phyloP scores from a whole-genome alignment of 73 alveolate genomes.

The Tetrahymena thermophila region DNA sequence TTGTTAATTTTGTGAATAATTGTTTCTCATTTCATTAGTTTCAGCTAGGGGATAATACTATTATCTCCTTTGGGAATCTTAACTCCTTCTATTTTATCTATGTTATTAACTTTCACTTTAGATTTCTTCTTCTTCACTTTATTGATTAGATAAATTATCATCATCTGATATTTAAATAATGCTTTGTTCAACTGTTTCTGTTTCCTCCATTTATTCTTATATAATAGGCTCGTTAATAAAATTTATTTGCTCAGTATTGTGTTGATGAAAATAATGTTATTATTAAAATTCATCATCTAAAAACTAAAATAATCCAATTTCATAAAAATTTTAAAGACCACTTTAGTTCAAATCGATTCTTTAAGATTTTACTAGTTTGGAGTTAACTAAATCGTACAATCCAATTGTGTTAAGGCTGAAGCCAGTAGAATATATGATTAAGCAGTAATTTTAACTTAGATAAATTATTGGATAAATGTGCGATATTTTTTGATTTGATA shows the following conservation, averaged over 20 bases:
- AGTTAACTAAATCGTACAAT: neutral
- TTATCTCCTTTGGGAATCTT: too few species aligned
- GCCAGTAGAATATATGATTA: neutral
- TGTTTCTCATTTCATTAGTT: too few species aligned
- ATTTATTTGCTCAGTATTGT: too few species aligned
- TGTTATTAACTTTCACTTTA: neutral
- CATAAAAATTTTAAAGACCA: neutral
- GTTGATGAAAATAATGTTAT: too few species aligned
- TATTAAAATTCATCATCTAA: neutral
- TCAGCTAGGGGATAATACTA: too few species aligned
- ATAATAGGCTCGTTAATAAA: neutral
- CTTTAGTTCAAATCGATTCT: neutral
- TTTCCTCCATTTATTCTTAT: neutral
- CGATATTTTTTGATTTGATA: neutral
- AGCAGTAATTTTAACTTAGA: neutral
- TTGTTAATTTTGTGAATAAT: too few species aligned
- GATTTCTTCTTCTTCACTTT: neutral
- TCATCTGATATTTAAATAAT: neutral
- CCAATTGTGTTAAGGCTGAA: neutral
- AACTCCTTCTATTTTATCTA: neutral
- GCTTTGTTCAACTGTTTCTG: neutral
- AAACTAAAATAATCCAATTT: neutral
- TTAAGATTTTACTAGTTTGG: neutral
- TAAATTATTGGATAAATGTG: neutral
- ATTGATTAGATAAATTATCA: neutral